Evolutionary conservation across 2,329 filamentous ascomycete genomes (phyloP).

Genomic region (Aspergillus arachidicola): DNA sequence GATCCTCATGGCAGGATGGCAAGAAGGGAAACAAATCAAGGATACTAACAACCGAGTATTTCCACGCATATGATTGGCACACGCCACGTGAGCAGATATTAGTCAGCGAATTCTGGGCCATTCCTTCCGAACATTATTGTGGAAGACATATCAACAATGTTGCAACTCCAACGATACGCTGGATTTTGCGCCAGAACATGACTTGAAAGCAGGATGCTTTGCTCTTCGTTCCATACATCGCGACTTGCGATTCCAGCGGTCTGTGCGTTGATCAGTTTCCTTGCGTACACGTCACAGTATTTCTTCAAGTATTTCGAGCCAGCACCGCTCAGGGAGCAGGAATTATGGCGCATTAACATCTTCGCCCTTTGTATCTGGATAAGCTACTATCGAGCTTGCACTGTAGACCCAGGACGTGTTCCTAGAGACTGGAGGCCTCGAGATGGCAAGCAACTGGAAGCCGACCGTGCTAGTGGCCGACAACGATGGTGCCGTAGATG

Average conservation of each 20-base stretch:
- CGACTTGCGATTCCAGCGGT: conserved; percentile 58
- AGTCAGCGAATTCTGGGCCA: conserved; percentile 1
- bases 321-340: conserved; percentile 50
- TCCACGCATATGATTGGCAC: conserved; percentile 17
- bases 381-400: conserved; percentile 62
- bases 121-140: neutral
- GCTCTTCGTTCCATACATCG: conserved; percentile 34
- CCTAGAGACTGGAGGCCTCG: conserved; percentile 45
- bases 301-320: conserved; percentile 60
- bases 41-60: conserved; percentile 12
- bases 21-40: conserved; percentile 1
- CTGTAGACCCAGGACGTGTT: conserved; percentile 60
- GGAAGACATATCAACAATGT: neutral
- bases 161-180: neutral
- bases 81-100: conserved; percentile 15
- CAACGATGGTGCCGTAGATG: conserved; percentile 65
- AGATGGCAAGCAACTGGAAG: conserved; percentile 21
- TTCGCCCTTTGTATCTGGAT: conserved; percentile 59
- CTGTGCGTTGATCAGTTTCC: conserved; percentile 57
- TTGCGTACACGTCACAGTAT: conserved; percentile 62
- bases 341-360: conserved; percentile 58
- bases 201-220: conserved; percentile 16
- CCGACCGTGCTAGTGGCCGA: conserved; percentile 28
- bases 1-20: neutral
- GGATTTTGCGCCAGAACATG: neutral